A percentile compares a stretch with the other conserved stretches of the same genome.
These are phyloP conservation scores for Acacia acuminata DNA, from an alignment of 306 rosid genomes.

Conservation along the genomic window DNA sequence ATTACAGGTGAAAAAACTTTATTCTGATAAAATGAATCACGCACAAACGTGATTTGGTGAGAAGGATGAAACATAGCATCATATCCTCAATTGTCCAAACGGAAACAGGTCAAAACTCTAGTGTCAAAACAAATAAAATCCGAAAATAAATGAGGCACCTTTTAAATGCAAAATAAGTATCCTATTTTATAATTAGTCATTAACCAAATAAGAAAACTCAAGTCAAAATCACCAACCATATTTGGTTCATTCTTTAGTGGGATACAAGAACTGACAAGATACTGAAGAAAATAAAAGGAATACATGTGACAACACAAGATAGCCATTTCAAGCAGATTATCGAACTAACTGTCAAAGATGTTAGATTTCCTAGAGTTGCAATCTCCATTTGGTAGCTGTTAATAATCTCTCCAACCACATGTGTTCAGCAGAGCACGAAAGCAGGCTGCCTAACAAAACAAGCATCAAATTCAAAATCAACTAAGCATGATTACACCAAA, in stretches of 20 bases:
- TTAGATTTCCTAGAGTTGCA: conserved; percentile 57
- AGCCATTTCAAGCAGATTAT: not conserved
- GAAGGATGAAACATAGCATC: not conserved
- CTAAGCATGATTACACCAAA: not conserved
- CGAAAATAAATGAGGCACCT: not conserved
- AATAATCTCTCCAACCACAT: conserved; percentile 34
- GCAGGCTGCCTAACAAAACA: conserved; percentile 44
- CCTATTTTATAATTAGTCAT: not conserved
- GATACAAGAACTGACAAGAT: not conserved
- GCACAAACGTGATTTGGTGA: no score
- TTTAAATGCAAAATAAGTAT: not conserved
- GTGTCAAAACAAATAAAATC: not conserved
- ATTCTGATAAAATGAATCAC: no score
- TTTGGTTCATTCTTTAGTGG: not conserved
- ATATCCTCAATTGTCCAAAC: not conserved
- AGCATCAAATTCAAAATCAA: conserved; percentile 5
- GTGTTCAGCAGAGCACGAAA: conserved; percentile 41
- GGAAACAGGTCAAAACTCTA: not conserved
- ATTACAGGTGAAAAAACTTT: not conserved
- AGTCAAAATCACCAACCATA: not conserved
- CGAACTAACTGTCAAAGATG: conserved; percentile 54
- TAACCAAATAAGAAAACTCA: not conserved
- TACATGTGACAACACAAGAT: conserved; percentile 22
- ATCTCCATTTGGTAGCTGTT: conserved; percentile 49
- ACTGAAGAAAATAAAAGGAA: not conserved